Base-by-base conservation (phyloP, 2,329 filamentous ascomycete genomes). In the Colletotrichum filicis region DNA sequence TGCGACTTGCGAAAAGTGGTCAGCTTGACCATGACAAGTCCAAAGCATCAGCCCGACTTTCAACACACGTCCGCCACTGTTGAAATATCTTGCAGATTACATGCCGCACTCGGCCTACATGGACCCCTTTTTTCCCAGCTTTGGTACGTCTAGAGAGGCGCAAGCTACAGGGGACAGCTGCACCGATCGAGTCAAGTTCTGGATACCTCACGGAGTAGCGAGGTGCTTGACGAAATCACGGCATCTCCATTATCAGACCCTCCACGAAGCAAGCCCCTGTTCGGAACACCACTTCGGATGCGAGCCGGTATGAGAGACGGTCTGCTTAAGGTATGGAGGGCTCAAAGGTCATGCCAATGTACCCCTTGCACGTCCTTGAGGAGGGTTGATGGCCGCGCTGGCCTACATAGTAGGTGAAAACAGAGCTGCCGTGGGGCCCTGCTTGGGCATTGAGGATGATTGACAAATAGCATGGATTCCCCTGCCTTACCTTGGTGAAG, bases 391-490 rank as follows among this genome's bases (percentile, higher is more conserved):
- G 24, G 26, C 24, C 55, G 16, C 24, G 56, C 42, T 64, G 53
- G 58, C 49, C 35, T 32, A n/a, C n/a, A n/a, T n/a, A n/a, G n/a
- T n/a, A 37, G 42, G 24, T 69, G 53, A 37, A 64, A 46, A 49
- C 66, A 56, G 28, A 57, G 30, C 58, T 37, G 66, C 35, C 59
- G 57, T 35, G 60, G 59, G 60, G 49, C 24, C 59, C 52, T 64
- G 59, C 28, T 26, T 24, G 26, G 16, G 28, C 69, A 61, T 28
- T 37, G 42, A 65, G 24, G 8, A 37, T 28, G 61, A 70, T 73
- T 73, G 70, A 73, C 70, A 70, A 73, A 73, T 73, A 73, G 24
- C 70, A 69, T 59, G 70, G 66, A 59, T 22, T n/a, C 53, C 70
- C 70, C 66, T 73, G 66, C 66, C 55, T 58, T 46, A 35, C 32